Evolutionary conservation across 177 flowering plant species (phyloP).

Genomic region (Vitis hybrid): DNA sequence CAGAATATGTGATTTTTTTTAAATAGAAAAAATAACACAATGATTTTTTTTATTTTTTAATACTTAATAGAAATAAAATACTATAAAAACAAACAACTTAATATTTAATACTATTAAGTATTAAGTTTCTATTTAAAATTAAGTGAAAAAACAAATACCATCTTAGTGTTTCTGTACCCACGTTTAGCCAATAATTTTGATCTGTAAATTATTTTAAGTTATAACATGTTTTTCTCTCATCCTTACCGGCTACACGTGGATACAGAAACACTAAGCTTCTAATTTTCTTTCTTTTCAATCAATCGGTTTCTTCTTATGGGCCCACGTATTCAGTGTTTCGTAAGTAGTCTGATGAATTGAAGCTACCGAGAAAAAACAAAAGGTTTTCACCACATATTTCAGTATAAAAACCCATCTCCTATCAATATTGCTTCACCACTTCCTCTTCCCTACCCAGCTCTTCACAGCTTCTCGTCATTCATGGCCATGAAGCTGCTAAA

Average conservation of each 20-base stretch:
- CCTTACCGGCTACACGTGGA: neutral
- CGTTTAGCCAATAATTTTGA: too few species aligned
- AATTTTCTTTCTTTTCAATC: conserved; percentile 10
- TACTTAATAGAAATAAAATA: too few species aligned
- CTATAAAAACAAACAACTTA: too few species aligned
- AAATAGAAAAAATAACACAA: too few species aligned
- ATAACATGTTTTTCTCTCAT: too few species aligned
- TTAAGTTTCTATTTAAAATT: too few species aligned
- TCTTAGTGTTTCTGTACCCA: neutral
- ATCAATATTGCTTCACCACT: neutral
- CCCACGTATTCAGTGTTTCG: conserved; percentile 5
- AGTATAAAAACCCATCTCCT: neutral
- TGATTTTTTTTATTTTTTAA: too few species aligned
- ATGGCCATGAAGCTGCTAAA: conserved; percentile 1
- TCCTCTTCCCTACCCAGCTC: neutral
- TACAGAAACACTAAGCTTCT: neutral
- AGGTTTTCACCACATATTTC: neutral
- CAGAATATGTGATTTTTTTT: too few species aligned
- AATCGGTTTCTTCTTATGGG: conserved; percentile 2
- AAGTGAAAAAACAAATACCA: too few species aligned
- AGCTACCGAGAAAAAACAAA: conserved; percentile 10
- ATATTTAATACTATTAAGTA: too few species aligned
- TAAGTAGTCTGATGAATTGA: conserved; percentile 7
- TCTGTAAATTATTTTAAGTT: too few species aligned
- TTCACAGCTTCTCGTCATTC: neutral